phyloP scores from a whole-genome alignment of 208 protist species.

The Acanthamoeba healyi region DNA sequence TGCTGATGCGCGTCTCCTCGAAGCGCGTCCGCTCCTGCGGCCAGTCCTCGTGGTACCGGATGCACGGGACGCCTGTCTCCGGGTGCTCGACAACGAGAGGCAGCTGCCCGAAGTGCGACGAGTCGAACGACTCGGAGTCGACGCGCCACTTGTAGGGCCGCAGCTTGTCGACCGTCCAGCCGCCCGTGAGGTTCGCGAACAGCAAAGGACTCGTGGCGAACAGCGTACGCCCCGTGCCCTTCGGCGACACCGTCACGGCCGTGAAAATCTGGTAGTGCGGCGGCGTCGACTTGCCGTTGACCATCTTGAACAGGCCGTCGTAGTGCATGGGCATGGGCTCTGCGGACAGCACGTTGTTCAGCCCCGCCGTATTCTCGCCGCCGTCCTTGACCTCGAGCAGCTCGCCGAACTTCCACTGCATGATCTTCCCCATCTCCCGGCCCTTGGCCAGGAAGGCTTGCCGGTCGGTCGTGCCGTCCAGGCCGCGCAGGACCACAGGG shows the following conservation, averaged over 20 bases:
- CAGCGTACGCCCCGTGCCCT: not conserved
- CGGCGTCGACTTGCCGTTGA: not conserved
- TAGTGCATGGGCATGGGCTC: constrained; percentile 46
- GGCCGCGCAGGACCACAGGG: not conserved
- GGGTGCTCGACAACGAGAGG: not conserved
- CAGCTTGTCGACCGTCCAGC: not conserved
- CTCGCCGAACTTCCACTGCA: not conserved
- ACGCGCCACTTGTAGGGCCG: not conserved
- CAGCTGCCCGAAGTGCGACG: not conserved
- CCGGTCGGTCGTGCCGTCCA: not conserved
- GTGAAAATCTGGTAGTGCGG: constrained; percentile 28
- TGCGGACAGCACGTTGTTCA: constrained; percentile 14
- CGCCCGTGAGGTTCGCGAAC: not conserved
- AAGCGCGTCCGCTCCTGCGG: constrained; percentile 18
- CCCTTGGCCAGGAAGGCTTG: constrained; percentile 2
- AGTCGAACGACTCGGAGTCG: not conserved
- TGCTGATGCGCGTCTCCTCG: not conserved
- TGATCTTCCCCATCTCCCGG: not conserved
- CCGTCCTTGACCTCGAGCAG: constrained; percentile 14
- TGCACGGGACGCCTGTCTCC: not conserved
- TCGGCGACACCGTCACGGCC: not conserved
- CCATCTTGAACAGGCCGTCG: constrained; percentile 39
- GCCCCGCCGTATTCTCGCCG: not conserved
- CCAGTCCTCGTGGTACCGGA: constrained; percentile 38
- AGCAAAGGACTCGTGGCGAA: not conserved